Base-by-base conservation (phyloP, 2,329 filamentous ascomycete species). In the Fusarium sp. region DNA sequence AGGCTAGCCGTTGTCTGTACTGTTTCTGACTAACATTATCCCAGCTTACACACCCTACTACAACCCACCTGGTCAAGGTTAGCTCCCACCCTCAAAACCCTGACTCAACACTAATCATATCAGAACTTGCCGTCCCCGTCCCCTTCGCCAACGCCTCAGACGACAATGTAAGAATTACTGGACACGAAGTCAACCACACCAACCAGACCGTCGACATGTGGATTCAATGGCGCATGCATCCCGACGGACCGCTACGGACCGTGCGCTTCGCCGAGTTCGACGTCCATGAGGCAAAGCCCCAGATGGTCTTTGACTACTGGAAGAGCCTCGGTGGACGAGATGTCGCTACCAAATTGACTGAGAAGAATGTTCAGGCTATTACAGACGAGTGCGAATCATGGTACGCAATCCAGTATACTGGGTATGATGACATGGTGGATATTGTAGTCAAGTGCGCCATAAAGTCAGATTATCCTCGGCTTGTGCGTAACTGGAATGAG, bases 231-330 rank as follows among this genome's bases (percentile, higher is more conserved):
- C n/a, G 24, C 4, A 12, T 20, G n/a, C 6, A 12, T 22, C 10
- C 32, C 0, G 22, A 18, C 0, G 15, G 4, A 44, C 20, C 20
- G 1, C 2, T 24, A 2, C 30, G 14, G 14, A 24, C 12, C 2
- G 24, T 5, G 3, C 20, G 18, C 14, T 53, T n/a, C 10, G 9
- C 24, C 6, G n/a, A 43, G 22, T 53, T 42, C 14, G 50, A 53
- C 14, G 50, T 43, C 14, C 50, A 53, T 24, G 20, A 24, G 14
- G 50, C 15, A 8, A 43, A 43, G 24, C 24, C 50, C 18, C 8
- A 8, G 11, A 42, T 16, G n/a, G 24, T 53, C 14, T 18, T 27
- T 16, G 10, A 12, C 10, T 53, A 53, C 14, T 53, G 50, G 50
- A 14, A 25, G 7, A 20, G 6, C 0, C 7, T 42, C 14, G 24